Evolutionary conservation across 2,329 filamentous ascomycete genomes (phyloP).

Genomic region (Aspergillus uvarum): DNA sequence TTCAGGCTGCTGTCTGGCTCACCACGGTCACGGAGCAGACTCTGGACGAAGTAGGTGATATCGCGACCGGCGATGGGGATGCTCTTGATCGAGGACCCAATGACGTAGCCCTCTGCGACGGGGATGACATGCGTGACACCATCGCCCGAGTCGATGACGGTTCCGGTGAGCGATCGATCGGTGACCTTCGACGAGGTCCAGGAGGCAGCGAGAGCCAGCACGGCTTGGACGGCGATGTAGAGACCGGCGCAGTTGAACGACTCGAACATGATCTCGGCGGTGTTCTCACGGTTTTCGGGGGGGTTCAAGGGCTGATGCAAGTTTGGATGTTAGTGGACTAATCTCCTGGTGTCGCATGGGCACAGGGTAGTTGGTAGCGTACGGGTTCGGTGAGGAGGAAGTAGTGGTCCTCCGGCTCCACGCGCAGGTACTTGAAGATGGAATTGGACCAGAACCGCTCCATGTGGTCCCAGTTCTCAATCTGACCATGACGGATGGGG

Average conservation of each 20-base stretch:
- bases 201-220: conserved; percentile 91
- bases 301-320: conserved; percentile 79
- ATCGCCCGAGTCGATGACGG: conserved; percentile 97
- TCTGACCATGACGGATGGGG: conserved; percentile 94
- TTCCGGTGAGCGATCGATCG: conserved; percentile 92
- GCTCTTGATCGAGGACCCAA: conserved; percentile 98
- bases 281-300: conserved; percentile 97
- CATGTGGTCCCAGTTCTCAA: conserved; percentile 99
- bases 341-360: neutral
- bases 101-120: conserved; percentile 97
- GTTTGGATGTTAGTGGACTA: neutral
- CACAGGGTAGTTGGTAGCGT: conserved; percentile 37
- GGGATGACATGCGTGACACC: conserved; percentile 99
- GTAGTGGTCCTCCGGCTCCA: conserved; percentile 98
- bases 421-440: conserved; percentile 98
- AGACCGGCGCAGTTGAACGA: conserved; percentile 99
- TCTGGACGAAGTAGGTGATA: conserved; percentile 98
- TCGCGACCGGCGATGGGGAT: conserved; percentile 97
- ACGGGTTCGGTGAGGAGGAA: conserved; percentile 97
- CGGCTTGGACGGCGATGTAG: conserved; percentile 97
- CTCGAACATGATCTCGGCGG: conserved; percentile 99
- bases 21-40: conserved; percentile 88
- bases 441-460: conserved; percentile 99
- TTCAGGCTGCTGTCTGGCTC: conserved; percentile 96
- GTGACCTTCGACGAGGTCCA: conserved; percentile 99